Evolutionary conservation across 176 grass and related monocot genomes (phyloP).

Genomic region (Tillandsia fasciculata): DNA sequence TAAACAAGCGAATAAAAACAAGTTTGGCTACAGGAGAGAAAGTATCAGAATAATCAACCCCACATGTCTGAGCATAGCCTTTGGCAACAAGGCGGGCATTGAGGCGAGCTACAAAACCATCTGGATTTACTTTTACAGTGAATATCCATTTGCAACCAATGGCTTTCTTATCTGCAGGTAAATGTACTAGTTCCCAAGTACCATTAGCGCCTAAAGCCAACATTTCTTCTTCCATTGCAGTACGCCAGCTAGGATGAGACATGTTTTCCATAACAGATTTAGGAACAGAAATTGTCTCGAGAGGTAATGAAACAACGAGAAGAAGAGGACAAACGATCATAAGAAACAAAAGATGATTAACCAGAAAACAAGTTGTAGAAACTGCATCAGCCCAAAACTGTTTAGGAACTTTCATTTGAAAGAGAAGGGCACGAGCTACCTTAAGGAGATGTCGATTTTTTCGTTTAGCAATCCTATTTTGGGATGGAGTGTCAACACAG

Average conservation of each 20-base stretch:
- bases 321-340: not conserved
- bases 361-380: not conserved
- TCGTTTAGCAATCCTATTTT: not conserved
- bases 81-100: not conserved
- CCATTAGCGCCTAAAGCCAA: not conserved
- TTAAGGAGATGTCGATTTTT: not conserved
- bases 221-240: slow-evolving; percentile 8
- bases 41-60: not conserved
- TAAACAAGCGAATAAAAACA: not conserved
- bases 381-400: not conserved
- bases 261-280: not conserved
- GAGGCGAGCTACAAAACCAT: not conserved
- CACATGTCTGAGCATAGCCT: not conserved
- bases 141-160: slow-evolving; percentile 1
- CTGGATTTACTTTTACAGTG: not conserved
- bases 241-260: not conserved
- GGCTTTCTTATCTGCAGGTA: not conserved
- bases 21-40: slow-evolving; percentile 7
- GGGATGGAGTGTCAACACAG: not conserved
- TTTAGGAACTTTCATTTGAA: not conserved
- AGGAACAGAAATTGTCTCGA: not conserved
- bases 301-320: not conserved
- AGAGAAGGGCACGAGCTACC: not conserved
- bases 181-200: not conserved
- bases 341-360: not conserved